Conservation (phyloP, 2,329 filamentous ascomycete genomes). For the Rachicladosporium sp. region DNA sequence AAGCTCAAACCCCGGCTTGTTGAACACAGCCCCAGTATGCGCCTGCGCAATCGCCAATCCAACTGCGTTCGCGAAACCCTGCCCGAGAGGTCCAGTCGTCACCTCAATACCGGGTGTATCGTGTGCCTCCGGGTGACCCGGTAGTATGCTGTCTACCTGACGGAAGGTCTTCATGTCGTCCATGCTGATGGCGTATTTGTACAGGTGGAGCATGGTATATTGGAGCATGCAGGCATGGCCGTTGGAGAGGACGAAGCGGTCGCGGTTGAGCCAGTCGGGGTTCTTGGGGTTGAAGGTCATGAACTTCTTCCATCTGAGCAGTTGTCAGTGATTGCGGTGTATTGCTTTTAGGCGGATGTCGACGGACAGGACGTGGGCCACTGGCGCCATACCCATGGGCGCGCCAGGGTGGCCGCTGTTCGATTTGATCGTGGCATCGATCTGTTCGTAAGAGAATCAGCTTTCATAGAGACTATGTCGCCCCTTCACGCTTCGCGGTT, state of each 20-base stretch:
- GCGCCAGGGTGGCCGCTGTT: conserved; percentile 98
- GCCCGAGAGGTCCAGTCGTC: conserved; percentile 92
- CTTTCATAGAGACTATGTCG: no score
- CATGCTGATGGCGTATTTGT: conserved; percentile 74
- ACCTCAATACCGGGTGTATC: conserved; percentile 96
- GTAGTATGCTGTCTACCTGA: conserved; percentile 68
- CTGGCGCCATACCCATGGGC: conserved; percentile 92
- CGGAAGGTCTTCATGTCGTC: conserved; percentile 95
- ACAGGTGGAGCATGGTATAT: conserved; percentile 94
- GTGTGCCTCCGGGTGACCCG: conserved; percentile 91
- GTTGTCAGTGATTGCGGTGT: no score
- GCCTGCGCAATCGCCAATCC: conserved; percentile 95
- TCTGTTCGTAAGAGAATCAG: conserved; percentile 40
- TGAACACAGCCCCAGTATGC: conserved; percentile 82
- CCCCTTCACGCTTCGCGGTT: no score
- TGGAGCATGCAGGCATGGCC: conserved; percentile 99
- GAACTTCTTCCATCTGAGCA: conserved; percentile 71
- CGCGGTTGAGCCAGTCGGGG: conserved; percentile 90
- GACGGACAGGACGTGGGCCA: conserved; percentile 23
- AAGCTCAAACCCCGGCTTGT: conserved; percentile 87
- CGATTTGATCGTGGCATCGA: conserved; percentile 90
- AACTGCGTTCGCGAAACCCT: conserved; percentile 94
- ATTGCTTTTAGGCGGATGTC: no score
- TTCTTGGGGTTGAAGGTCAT: conserved; percentile 99
- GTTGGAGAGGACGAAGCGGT: conserved; percentile 98